Evolutionary conservation across 768 basidiomycete genomes (phyloP).

Genomic region (Tricholoma bakamatsutake): DNA sequence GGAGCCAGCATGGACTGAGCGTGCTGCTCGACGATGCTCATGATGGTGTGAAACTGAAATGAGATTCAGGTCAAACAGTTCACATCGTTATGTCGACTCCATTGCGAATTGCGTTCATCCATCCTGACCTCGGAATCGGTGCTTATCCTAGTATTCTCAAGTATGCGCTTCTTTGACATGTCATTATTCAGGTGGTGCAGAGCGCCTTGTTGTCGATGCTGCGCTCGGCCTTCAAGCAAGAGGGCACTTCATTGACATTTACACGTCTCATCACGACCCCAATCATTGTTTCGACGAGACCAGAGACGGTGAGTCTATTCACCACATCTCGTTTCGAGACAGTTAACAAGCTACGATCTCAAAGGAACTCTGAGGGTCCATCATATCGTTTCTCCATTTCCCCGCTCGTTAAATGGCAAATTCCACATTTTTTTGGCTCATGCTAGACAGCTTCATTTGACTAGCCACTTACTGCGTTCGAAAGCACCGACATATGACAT

Average conservation of each 20-base stretch:
- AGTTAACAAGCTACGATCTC: neutral
- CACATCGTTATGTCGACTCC: slow-evolving; percentile 1
- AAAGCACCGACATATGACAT: slow-evolving; percentile 62
- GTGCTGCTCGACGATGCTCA: neutral
- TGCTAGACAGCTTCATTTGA: slow-evolving; percentile 81
- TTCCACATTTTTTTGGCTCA: slow-evolving; percentile 90
- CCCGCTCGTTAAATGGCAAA: slow-evolving; percentile 71
- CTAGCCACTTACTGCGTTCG: slow-evolving; percentile 50
- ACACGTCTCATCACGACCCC: slow-evolving; percentile 89
- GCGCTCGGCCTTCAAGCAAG: slow-evolving; percentile 80
- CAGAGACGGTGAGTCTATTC: slow-evolving; percentile 53
- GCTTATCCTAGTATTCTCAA: slow-evolving; percentile 12
- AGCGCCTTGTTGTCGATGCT: slow-evolving; percentile 92
- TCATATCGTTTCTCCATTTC: slow-evolving; percentile 68
- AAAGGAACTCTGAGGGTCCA: slow-evolving; percentile 78
- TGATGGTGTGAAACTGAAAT: neutral
- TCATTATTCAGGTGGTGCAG: slow-evolving; percentile 66
- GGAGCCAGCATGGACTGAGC: neutral
- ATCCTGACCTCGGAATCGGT: slow-evolving; percentile 96
- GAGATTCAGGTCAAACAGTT: neutral
- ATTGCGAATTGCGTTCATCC: slow-evolving; percentile 74
- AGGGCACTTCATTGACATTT: slow-evolving; percentile 84
- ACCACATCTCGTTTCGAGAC: neutral
- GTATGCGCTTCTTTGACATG: slow-evolving; percentile 10
- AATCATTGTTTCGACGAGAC: slow-evolving; percentile 93